Conservation (phyloP, 495 filamentous ascomycete genomes). For the Rhizodiscina lignyota region DNA sequence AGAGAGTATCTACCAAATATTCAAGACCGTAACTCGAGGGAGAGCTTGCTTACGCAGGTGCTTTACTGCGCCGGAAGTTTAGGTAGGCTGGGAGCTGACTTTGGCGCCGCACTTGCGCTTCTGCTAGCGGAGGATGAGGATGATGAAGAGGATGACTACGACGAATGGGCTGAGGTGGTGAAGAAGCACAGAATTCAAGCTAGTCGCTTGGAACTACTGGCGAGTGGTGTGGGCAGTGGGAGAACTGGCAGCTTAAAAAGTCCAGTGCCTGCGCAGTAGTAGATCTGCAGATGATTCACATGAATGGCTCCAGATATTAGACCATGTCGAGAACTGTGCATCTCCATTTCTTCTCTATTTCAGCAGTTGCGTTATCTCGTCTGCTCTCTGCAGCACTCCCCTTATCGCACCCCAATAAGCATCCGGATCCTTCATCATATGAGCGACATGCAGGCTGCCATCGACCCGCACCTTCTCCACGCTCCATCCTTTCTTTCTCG, state of each 20-base stretch:
- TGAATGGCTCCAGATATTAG: too few species aligned
- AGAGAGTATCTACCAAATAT: slow-evolving; percentile 69
- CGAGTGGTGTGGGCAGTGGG: slow-evolving; percentile 31
- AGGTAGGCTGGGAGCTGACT: slow-evolving; percentile 82
- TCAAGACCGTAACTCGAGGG: slow-evolving; percentile 55
- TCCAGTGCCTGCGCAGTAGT: too few species aligned
- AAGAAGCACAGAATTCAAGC: slow-evolving; percentile 78
- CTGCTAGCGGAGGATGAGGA: slow-evolving; percentile 28
- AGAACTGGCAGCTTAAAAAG: too few species aligned
- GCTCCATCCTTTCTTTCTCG: slow-evolving; percentile 6
- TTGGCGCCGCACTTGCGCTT: slow-evolving; percentile 69
- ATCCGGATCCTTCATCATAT: slow-evolving; percentile 9
- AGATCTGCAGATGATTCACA: too few species aligned
- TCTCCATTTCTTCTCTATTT: too few species aligned
- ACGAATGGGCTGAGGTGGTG: slow-evolving; percentile 84
- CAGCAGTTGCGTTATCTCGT: too few species aligned
- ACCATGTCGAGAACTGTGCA: too few species aligned
- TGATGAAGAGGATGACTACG: slow-evolving; percentile 19
- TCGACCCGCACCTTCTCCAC: slow-evolving; percentile 10
- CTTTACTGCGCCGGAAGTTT: slow-evolving; percentile 91
- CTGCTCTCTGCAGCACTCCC: too few species aligned
- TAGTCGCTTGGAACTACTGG: slow-evolving; percentile 70
- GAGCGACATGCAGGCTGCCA: slow-evolving; percentile 10
- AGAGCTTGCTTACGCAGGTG: slow-evolving; percentile 85
- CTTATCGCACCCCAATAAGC: slow-evolving; percentile 15